These are phyloP conservation scores for Aureobasidium sp. DNA, from an alignment of 2,329 filamentous ascomycete species.

Conservation along the genomic window DNA sequence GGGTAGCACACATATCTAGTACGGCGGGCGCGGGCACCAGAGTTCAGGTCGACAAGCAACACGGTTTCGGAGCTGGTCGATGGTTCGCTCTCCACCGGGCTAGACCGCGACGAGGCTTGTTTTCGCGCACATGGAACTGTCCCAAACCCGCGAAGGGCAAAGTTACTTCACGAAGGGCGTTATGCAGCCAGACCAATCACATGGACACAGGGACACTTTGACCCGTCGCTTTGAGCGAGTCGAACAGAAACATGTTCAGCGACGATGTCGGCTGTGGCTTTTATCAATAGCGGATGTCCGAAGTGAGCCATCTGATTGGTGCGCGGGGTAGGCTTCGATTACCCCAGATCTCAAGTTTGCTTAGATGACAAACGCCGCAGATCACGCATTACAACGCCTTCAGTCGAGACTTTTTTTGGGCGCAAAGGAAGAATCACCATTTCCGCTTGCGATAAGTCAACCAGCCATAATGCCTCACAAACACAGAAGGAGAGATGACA, in stretches of 20 bases:
- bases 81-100: constrained; percentile 4
- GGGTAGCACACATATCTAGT: not conserved
- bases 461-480: constrained; percentile 25
- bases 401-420: constrained; percentile 1
- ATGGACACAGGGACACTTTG: not conserved
- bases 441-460: not conserved
- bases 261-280: constrained; percentile 5
- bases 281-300: not conserved
- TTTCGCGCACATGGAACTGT: not conserved
- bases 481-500: constrained; percentile 27
- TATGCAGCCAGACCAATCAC: not conserved
- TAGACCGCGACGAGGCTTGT: not conserved
- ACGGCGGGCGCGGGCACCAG: not conserved
- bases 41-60: not conserved
- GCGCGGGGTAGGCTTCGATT: not conserved
- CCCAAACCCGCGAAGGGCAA: not conserved
- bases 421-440: not conserved
- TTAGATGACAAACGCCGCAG: not conserved
- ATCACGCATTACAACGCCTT: not conserved
- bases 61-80: not conserved
- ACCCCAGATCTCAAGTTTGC: not conserved
- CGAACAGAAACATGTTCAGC: not conserved
- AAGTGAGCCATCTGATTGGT: not conserved
- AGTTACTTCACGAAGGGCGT: not conserved
- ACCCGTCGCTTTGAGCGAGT: not conserved